Conservation (phyloP, 2,329 filamentous ascomycete genomes). For the Colletotrichum sp. region DNA sequence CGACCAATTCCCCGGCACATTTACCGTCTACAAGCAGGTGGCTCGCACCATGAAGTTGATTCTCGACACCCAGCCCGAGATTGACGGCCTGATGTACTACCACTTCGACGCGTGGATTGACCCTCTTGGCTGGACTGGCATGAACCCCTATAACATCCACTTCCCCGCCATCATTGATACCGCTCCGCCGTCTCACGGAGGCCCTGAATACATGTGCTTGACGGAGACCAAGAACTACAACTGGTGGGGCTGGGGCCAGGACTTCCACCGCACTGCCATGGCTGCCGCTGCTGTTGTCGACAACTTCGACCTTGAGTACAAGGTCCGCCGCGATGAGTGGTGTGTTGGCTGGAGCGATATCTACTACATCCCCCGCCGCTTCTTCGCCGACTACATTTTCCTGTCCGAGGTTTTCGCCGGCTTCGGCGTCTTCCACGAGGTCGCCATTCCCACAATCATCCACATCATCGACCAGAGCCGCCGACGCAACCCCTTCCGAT, state of each 20-base stretch:
- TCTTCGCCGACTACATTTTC: slow-evolving; percentile 35
- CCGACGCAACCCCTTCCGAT: slow-evolving; percentile 18
- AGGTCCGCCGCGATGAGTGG: slow-evolving; percentile 27
- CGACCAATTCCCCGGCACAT: slow-evolving; percentile 28
- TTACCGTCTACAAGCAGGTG: slow-evolving; percentile 27
- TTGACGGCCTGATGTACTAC: slow-evolving; percentile 34
- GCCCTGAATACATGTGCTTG: slow-evolving; percentile 26
- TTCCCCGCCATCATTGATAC: slow-evolving; percentile 26
- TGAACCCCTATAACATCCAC: slow-evolving; percentile 32
- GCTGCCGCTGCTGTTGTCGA: slow-evolving; percentile 20
- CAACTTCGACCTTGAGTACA: slow-evolving; percentile 26
- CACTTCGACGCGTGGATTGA: slow-evolving; percentile 39
- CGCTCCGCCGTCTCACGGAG: slow-evolving; percentile 20
- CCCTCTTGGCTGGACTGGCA: slow-evolving; percentile 29
- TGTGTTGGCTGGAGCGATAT: slow-evolving; percentile 38
- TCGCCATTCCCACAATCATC: slow-evolving; percentile 35
- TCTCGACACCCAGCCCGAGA: slow-evolving; percentile 30
- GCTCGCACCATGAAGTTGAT: slow-evolving; percentile 33
- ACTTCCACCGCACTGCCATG: slow-evolving; percentile 23
- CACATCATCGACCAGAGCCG: slow-evolving; percentile 34
- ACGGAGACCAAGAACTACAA: slow-evolving; percentile 23
- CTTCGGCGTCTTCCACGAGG: slow-evolving; percentile 32
- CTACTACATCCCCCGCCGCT: slow-evolving; percentile 36
- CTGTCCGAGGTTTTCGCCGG: slow-evolving; percentile 28
- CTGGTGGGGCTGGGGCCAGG: slow-evolving; percentile 27